phyloP scores from a whole-genome alignment of 164 flowering plant genomes.

The Tetrastigma voinierianum region DNA sequence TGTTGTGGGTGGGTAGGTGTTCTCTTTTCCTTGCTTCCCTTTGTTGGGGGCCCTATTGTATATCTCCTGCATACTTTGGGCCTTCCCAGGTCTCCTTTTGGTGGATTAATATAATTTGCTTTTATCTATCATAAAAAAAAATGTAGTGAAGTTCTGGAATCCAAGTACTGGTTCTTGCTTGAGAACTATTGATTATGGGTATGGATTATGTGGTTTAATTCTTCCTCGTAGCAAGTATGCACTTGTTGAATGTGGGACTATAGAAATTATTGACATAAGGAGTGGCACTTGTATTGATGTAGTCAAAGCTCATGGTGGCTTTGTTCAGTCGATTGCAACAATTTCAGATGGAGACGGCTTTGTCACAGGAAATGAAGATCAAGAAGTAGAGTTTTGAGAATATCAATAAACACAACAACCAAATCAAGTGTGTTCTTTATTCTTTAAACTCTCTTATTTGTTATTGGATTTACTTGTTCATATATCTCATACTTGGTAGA shows the following conservation, averaged over 20 bases:
- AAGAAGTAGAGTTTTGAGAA: slow-evolving; percentile 91
- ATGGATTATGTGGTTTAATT: no score
- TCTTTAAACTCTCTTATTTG: neutral
- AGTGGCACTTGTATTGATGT: slow-evolving; percentile 72
- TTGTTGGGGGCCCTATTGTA: no score
- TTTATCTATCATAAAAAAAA: no score
- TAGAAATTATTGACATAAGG: slow-evolving; percentile 87
- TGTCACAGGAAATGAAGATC: slow-evolving; percentile 91
- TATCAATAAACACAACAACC: slow-evolving; percentile 53
- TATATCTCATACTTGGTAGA: neutral
- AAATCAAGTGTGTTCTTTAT: slow-evolving; percentile 52
- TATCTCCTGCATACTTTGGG: no score
- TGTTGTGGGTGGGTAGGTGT: no score
- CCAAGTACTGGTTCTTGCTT: slow-evolving; percentile 90
- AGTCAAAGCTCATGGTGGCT: slow-evolving; percentile 79
- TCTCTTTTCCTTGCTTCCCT: no score
- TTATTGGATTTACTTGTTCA: neutral
- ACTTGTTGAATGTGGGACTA: slow-evolving; percentile 65
- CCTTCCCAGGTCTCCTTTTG: no score
- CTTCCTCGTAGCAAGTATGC: no score
- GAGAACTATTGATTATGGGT: slow-evolving; percentile 84
- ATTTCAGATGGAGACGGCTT: slow-evolving; percentile 77
- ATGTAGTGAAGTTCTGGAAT: slow-evolving; percentile 87
- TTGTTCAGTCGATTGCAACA: slow-evolving; percentile 61
- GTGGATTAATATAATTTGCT: no score